Conservation (phyloP, 352 stramenopile genomes). For the Globisporangium orthogonon region DNA sequence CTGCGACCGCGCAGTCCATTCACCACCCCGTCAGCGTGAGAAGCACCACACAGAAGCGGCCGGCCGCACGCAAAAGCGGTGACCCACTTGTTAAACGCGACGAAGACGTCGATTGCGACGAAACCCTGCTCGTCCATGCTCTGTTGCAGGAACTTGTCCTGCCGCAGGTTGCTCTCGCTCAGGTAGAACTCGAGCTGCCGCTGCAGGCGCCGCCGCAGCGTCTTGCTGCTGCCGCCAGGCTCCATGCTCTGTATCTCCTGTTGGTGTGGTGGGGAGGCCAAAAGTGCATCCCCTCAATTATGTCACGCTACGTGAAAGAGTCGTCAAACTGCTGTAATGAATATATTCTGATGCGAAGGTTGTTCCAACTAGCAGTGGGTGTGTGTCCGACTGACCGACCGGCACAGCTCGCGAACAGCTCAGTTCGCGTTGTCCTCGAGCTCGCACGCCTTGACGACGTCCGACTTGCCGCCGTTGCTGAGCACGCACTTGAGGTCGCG, state of each 20-base stretch:
- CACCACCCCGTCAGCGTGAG: background rate
- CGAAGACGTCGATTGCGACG: conserved; percentile 41
- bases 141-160: conserved; percentile 79
- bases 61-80: background rate
- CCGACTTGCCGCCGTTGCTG: conserved; percentile 11
- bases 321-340: background rate
- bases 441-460: conserved; percentile 14
- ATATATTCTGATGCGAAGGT: background rate
- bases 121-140: conserved; percentile 63
- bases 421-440: conserved; percentile 9
- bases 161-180: conserved; percentile 65
- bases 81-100: conserved; percentile 62
- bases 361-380: background rate
- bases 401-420: background rate
- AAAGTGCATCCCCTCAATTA: background rate
- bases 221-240: conserved; percentile 29
- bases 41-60: background rate
- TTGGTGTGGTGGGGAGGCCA: background rate
- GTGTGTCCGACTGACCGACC: too few relatives aligned
- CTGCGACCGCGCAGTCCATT: conserved; percentile 10
- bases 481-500: conserved; percentile 19
- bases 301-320: background rate
- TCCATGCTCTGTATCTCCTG: conserved; percentile 10
- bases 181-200: conserved; percentile 82
- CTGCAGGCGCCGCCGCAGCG: conserved; percentile 62